Conservation (phyloP, 768 basidiomycete species). For the Suillus bovinus region DNA sequence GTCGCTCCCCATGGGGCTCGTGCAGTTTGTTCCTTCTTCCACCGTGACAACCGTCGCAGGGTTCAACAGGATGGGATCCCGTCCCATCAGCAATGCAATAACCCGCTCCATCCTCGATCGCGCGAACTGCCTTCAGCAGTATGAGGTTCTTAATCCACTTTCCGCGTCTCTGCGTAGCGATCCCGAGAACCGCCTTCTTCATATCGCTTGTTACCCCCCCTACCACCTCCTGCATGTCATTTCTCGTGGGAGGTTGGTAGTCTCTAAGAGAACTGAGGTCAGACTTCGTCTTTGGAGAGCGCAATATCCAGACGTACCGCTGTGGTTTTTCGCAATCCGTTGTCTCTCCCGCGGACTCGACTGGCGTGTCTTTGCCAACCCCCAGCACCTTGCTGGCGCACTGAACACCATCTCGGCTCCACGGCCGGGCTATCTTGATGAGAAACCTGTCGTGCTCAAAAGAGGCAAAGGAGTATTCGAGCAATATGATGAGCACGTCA, state of each 20-base stretch:
- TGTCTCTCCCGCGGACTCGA: background rate
- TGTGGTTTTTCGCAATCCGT: background rate
- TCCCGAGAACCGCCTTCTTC: background rate
- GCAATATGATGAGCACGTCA: no score
- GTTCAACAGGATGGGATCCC: background rate
- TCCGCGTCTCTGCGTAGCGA: background rate
- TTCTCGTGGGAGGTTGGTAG: no score
- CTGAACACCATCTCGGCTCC: no score
- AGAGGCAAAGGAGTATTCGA: no score
- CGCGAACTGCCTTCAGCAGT: background rate
- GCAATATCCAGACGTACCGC: background rate
- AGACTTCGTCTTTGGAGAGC: background rate
- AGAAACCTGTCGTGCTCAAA: no score
- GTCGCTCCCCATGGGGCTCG: background rate
- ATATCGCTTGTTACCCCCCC: no score
- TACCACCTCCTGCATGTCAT: no score
- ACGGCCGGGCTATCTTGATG: background rate
- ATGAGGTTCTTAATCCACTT: background rate
- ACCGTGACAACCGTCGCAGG: background rate
- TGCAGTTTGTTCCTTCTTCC: background rate
- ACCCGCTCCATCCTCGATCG: background rate
- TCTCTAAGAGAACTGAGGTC: background rate
- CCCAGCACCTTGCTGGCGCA: no score
- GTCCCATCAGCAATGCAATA: fast-evolving
- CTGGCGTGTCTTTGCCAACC: background rate